Percentiles rank a stretch among this genome's conserved stretches.
Conservation (phyloP, 2,329 filamentous ascomycete species). For the Monilinia fructicola region DNA sequence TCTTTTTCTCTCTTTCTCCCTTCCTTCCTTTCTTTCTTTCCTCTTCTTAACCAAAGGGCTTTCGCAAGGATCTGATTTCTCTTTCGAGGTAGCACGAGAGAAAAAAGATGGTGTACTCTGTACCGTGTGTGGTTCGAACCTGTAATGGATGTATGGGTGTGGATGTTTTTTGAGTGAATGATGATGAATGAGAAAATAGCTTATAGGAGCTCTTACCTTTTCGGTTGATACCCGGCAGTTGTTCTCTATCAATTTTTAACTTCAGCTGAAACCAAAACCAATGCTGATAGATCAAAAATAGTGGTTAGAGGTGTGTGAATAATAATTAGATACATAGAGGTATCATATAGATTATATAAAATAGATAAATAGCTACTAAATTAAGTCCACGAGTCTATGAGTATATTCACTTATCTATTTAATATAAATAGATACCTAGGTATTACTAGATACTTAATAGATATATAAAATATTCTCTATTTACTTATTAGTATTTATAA, state of each 20-base stretch:
- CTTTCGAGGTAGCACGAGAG: conserved; percentile 11
- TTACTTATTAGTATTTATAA: too few relatives aligned
- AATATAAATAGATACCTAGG: too few relatives aligned
- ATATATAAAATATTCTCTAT: too few relatives aligned
- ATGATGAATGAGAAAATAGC: conserved; percentile 6
- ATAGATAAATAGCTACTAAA: too few relatives aligned
- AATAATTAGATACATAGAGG: not conserved
- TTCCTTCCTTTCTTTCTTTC: not conserved
- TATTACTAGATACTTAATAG: too few relatives aligned
- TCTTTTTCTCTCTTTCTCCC: too few relatives aligned
- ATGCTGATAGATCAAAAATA: not conserved
- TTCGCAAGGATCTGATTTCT: too few relatives aligned
- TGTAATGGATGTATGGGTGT: conserved; percentile 9
- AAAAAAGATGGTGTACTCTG: not conserved
- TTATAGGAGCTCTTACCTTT: conserved; percentile 9
- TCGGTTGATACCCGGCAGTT: conserved; percentile 12
- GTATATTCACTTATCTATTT: too few relatives aligned
- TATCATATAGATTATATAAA: too few relatives aligned
- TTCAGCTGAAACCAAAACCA: not conserved
- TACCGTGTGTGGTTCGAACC: conserved; percentile 8
- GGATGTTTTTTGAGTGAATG: not conserved
- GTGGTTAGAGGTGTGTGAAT: not conserved
- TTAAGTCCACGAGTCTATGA: too few relatives aligned
- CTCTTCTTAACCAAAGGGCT: not conserved
- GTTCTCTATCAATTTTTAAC: conserved; percentile 6